Conservation (phyloP, 2,329 filamentous ascomycete genomes). For the Decorospora gaudefroyi region DNA sequence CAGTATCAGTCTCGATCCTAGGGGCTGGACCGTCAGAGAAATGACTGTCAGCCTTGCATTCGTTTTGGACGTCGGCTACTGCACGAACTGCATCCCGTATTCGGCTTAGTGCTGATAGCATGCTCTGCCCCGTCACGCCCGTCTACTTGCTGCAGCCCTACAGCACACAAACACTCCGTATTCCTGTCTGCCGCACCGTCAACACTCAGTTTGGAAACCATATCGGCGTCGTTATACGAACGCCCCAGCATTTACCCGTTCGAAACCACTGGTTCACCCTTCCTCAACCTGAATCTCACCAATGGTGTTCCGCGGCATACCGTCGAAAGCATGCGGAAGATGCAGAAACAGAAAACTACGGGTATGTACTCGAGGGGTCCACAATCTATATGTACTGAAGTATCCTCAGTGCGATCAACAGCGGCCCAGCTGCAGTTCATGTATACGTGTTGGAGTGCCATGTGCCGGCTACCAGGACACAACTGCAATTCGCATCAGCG, state of each 20-base stretch:
- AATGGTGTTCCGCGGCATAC: constrained; percentile 26
- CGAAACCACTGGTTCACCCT: neutral
- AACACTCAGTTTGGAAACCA: neutral
- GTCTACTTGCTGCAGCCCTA: neutral
- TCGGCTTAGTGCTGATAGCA: too few relatives aligned
- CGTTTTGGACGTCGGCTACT: too few relatives aligned
- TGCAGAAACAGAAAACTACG: constrained; percentile 25
- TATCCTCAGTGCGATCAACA: constrained; percentile 32
- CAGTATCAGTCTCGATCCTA: too few relatives aligned
- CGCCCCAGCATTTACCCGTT: neutral
- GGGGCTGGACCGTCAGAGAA: too few relatives aligned
- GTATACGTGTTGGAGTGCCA: constrained; percentile 19
- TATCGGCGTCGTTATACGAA: neutral
- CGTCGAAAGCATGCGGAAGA: constrained; percentile 26
- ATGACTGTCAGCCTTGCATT: too few relatives aligned
- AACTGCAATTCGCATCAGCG: constrained; percentile 24
- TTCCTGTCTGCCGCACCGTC: neutral
- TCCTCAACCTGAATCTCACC: neutral
- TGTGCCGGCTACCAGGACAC: constrained; percentile 38
- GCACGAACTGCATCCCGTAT: too few relatives aligned
- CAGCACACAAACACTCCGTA: neutral
- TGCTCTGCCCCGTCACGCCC: too few relatives aligned
- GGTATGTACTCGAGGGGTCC: constrained; percentile 8
- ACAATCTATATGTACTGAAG: neutral
- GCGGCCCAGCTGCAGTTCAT: constrained; percentile 28